These are phyloP conservation scores for Amaranthus tricolor DNA, from an alignment of 179 eudicot genomes.

Conservation along the genomic window DNA sequence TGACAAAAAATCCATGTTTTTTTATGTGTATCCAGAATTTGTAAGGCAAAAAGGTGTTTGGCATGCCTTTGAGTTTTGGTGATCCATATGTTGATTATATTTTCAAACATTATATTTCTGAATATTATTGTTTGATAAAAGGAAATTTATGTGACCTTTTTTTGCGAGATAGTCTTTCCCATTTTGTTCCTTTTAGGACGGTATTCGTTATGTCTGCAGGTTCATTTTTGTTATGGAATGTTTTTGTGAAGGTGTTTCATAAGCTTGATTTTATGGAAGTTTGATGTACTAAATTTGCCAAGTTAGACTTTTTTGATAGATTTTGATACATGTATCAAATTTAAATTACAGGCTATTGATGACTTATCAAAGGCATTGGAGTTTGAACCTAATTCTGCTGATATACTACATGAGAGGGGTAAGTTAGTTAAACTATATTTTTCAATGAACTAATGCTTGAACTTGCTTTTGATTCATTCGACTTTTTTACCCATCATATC, in stretches of 20 bases:
- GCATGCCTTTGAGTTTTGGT: too few relatives aligned
- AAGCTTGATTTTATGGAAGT: not conserved
- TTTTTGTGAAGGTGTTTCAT: not conserved
- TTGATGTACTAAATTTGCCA: not conserved
- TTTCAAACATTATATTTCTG: not conserved
- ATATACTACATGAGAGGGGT: constrained; percentile 96
- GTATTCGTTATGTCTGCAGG: not conserved
- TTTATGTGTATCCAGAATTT: too few relatives aligned
- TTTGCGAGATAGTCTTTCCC: not conserved
- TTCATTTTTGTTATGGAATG: not conserved
- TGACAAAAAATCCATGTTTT: too few relatives aligned
- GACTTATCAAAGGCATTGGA: constrained; percentile 92
- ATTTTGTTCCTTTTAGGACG: not conserved
- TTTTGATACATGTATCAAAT: constrained; percentile 18
- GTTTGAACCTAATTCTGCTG: constrained; percentile 83
- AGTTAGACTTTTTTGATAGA: not conserved
- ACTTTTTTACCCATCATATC: not conserved
- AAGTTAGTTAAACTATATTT: constrained; percentile 22
- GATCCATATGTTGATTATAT: too few relatives aligned
- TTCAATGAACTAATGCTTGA: not conserved
- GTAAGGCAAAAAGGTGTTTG: too few relatives aligned
- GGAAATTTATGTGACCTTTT: not conserved
- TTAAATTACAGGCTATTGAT: constrained; percentile 67
- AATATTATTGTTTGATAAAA: not conserved
- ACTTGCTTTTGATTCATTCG: not conserved